Conservation (phyloP, 169 alveolate species). For the Blepharisma undulans region DNA sequence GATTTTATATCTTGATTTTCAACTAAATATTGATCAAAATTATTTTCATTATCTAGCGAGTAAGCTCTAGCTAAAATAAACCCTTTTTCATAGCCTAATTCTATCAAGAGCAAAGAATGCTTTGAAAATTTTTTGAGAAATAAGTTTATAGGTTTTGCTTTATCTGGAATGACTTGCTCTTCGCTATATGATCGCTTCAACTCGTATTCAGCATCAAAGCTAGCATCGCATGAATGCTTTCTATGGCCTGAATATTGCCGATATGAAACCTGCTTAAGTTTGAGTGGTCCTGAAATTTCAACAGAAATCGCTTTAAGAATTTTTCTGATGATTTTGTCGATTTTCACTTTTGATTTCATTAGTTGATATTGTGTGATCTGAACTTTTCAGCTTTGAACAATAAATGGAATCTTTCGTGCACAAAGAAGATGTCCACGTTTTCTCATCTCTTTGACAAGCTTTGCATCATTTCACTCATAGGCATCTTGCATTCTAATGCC, state of each 20-base stretch:
- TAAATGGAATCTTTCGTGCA: background rate
- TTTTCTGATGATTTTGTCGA: background rate
- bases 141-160: background rate
- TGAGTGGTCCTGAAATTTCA: background rate
- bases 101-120: background rate
- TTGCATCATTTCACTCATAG: background rate
- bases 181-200: background rate
- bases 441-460: background rate
- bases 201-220: background rate
- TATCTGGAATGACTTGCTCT: background rate
- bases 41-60: background rate
- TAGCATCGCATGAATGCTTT: background rate
- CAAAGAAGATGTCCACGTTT: background rate
- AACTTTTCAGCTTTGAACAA: background rate
- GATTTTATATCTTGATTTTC: background rate
- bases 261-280: background rate
- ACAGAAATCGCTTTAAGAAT: background rate
- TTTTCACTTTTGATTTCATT: background rate
- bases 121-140: background rate
- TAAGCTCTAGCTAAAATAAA: background rate
- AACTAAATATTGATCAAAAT: background rate
- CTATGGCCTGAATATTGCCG: background rate
- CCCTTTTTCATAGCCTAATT: background rate
- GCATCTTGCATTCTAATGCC: background rate
- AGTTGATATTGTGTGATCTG: background rate